Evolutionary conservation across 2,329 filamentous ascomycete genomes (phyloP), one percentile per base, ranked within the genome.

Genomic region (Talaromyces verruculosus): DNA sequence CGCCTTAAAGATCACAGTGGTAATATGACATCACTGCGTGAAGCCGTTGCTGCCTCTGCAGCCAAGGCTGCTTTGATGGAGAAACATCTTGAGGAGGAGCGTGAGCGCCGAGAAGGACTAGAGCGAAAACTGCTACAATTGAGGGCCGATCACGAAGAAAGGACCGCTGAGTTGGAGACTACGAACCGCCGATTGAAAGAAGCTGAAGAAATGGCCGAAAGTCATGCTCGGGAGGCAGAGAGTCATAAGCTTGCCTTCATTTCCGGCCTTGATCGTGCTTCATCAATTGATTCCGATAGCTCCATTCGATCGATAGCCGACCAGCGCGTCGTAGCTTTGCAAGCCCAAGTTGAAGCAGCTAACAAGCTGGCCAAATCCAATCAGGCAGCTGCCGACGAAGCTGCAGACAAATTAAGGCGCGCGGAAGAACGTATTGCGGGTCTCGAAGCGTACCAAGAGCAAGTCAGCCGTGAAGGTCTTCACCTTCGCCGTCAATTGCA

Each of bases 341-440:
- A 96, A 75, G 85, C 87, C 53, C 95, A 98, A 75, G 83, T 97
- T 15, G 86, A 89, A 68, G 82, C 89, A 51, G 91, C 94, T 17
- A 96, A 92, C 72, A 84, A 84, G 1, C 81, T 98, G 75, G 92
- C 93, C 33, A 91, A 90, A 77, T 92, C 92, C 73, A 96, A 97
- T 71, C 93, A 97, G 76, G 85, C 89, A 67, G 93, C 96, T 67
- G 94, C 93, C 0, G 92, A 99, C 76, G 81, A 84, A 30, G 93
- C 93, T 2, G 90, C 92, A 0, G 93, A 97, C 74, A 96, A 93
- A 76, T 84, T 99, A 63, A 90, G 95, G 63, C 90, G 90, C 66
- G 95, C 95, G 3, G 96, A 99, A 79, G 96, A 98, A 81, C 89
- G 95, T 49, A 98, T 99, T 76, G 96, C 95, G 5, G 95, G 95